Evolutionary conservation across 78 protist genomes (phyloP), one percentile per base, ranked within the genome.

Genomic region (Bodo saltans): DNA sequence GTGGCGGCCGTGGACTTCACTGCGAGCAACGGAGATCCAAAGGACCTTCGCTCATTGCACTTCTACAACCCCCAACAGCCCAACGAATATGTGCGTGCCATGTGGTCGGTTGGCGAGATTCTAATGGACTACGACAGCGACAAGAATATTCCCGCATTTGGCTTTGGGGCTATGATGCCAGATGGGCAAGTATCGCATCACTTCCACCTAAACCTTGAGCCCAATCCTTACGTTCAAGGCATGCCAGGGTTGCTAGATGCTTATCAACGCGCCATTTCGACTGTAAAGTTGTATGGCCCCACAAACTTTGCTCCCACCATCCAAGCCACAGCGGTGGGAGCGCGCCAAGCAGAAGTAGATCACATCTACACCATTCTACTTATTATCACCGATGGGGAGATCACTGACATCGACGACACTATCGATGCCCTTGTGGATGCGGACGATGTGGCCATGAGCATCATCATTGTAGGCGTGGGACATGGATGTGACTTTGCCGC

Each of bases 1-100:
- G 32, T 80, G n/a, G 84, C 89, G 28, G 96, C 92, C 70, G 87
- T 95, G 82, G 98, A 95, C 86, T 95, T 92, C 83, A 95, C 98
- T 1, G 93, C 78, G 23, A 72, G 88, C 39, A 95, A 95, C 78
- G 91, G 89, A 35, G 28, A 52, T 30, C 91, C 90, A 40, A 25
- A 67, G 25, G 0, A 37, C 4, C 39, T 90, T 12, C 25, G 0
- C 29, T 78, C 90, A 11, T 92, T 94, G 23, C 97, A 94, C 74
- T 90, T 88, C 84, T 2, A 3, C 28, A 32, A 84, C 72, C 76
- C 86, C 42, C 39, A 74, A 17, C 0, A 33, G 30, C 73, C 85
- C 76, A 90, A 87, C 39, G 87, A 42, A 1, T 91, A 94, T 83
- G 91, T 79, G 35, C 34, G 69, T 29, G 93, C 91, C n/a, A 89